Conservation (phyloP, 192 early-diverging fungal genomes). For the Blastocladiella britannica region DNA sequence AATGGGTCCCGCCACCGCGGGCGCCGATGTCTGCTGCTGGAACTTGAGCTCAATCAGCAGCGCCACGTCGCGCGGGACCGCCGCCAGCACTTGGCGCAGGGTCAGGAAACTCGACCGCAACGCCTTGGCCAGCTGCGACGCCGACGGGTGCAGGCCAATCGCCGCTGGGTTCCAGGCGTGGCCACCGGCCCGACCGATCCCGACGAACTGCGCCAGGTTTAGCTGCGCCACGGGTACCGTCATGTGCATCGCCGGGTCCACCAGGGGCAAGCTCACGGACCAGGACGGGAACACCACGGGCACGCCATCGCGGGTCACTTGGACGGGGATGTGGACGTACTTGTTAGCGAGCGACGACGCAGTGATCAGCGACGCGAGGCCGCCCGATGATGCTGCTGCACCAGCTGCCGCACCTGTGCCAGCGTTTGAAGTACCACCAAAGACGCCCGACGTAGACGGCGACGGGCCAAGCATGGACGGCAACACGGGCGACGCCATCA, state of each 20-base stretch:
- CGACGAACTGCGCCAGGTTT: constrained; percentile 44
- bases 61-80: constrained; percentile 47
- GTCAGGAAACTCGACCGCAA: constrained; percentile 10
- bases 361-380: constrained; percentile 50
- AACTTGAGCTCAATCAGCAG: constrained; percentile 76
- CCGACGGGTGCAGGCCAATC: background rate
- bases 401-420: constrained; percentile 5
- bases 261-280: constrained; percentile 23
- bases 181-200: constrained; percentile 10
- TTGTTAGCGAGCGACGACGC: constrained; percentile 78
- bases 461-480: background rate
- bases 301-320: constrained; percentile 66
- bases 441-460: background rate
- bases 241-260: constrained; percentile 28
- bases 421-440: constrained; percentile 6
- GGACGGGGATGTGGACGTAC: constrained; percentile 73
- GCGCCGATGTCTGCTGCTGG: constrained; percentile 43
- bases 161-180: background rate
- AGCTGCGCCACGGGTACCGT: constrained; percentile 46
- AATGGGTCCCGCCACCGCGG: constrained; percentile 31
- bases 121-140: background rate
- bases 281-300: constrained; percentile 71
- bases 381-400: constrained; percentile 5
- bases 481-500: background rate
- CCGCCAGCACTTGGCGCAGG: constrained; percentile 17